phyloP scores from a whole-genome alignment of 2,329 filamentous ascomycete species.

The Ascochyta viciae-villosae region DNA sequence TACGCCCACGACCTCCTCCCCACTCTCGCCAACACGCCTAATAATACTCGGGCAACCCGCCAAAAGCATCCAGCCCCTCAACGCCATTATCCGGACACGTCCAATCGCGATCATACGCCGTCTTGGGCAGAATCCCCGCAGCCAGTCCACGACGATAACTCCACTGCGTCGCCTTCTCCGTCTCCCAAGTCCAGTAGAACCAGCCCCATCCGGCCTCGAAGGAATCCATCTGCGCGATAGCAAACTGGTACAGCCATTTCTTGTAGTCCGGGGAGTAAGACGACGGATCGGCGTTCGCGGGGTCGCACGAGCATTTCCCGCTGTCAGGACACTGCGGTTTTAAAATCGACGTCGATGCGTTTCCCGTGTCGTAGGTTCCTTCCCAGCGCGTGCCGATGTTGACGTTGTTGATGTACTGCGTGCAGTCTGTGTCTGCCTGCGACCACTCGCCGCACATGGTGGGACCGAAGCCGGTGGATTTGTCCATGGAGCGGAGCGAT shows the following conservation, averaged over 20 bases:
- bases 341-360: slow-evolving; percentile 66
- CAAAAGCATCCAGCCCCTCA: slow-evolving; percentile 50
- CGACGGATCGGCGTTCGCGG: slow-evolving; percentile 76
- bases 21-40: neutral
- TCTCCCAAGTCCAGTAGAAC: slow-evolving; percentile 99
- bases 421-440: slow-evolving; percentile 96
- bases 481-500: slow-evolving; percentile 74
- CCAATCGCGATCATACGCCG: slow-evolving; percentile 53
- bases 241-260: slow-evolving; percentile 85
- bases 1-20: neutral
- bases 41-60: slow-evolving; percentile 56
- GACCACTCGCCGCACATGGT: slow-evolving; percentile 97
- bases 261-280: slow-evolving; percentile 79
- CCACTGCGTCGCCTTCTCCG: slow-evolving; percentile 86
- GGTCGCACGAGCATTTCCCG: slow-evolving; percentile 72
- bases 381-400: slow-evolving; percentile 89
- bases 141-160: slow-evolving; percentile 83
- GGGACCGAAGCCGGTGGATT: slow-evolving; percentile 82
- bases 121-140: slow-evolving; percentile 76
- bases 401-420: slow-evolving; percentile 85
- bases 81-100: slow-evolving; percentile 46
- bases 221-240: slow-evolving; percentile 92
- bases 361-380: slow-evolving; percentile 78
- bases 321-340: slow-evolving; percentile 75
- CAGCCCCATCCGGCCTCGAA: slow-evolving; percentile 96